phyloP scores from a whole-genome alignment of 495 filamentous ascomycete genomes.

The Penicillium roqueforti region DNA sequence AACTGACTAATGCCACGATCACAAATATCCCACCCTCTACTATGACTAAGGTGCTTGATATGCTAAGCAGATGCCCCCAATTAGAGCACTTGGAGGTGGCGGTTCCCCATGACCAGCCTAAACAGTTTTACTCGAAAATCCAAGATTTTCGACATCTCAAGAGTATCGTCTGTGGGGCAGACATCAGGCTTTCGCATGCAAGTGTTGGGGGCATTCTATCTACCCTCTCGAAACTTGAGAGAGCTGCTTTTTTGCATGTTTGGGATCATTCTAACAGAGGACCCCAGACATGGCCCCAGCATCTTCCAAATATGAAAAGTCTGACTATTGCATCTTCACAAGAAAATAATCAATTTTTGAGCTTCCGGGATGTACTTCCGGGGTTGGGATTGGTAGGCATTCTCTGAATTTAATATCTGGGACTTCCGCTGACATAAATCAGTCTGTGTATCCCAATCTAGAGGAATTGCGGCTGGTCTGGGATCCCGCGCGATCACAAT shows the following conservation, averaged over 20 bases:
- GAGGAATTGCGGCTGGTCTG: slow-evolving; percentile 36
- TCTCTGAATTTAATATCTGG: background rate
- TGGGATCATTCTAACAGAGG: slow-evolving; percentile 11
- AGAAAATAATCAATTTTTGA: background rate
- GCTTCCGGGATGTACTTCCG: slow-evolving; percentile 19
- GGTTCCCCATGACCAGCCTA: slow-evolving; percentile 12
- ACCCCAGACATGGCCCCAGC: slow-evolving; percentile 22
- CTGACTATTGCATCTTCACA: slow-evolving; percentile 25
- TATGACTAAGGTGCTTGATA: slow-evolving; percentile 27
- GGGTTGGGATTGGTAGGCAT: slow-evolving; percentile 4
- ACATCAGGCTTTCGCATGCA: slow-evolving; percentile 31
- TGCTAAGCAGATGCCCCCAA: slow-evolving; percentile 36
- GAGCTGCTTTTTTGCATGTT: slow-evolving; percentile 32
- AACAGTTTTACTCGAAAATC: slow-evolving; percentile 31
- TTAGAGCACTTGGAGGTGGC: slow-evolving; percentile 36
- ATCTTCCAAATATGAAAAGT: slow-evolving; percentile 35
- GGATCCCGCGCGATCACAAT: slow-evolving; percentile 20
- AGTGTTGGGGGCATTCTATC: slow-evolving; percentile 35
- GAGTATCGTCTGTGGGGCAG: slow-evolving; percentile 35
- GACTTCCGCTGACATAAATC: slow-evolving; percentile 1
- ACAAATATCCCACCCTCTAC: slow-evolving; percentile 28
- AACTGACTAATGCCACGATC: slow-evolving; percentile 38
- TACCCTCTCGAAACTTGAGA: slow-evolving; percentile 39
- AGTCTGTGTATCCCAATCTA: slow-evolving; percentile 31
- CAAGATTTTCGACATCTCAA: slow-evolving; percentile 36